Conservation (phyloP, 306 rosid genomes). For the Astragalus membranaceus region DNA sequence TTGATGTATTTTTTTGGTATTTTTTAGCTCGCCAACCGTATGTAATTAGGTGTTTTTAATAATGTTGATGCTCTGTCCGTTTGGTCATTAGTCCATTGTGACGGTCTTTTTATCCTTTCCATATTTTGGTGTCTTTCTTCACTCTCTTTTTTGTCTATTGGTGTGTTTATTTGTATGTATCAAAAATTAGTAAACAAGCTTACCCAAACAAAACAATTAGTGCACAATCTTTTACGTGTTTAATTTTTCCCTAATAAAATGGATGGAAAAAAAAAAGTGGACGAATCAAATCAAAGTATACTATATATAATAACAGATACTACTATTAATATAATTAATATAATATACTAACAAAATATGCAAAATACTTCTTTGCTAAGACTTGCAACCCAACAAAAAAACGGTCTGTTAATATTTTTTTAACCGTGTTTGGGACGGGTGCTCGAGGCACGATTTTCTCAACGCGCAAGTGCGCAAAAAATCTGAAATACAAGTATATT, state of each 20-base stretch:
- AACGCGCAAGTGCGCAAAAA: background rate
- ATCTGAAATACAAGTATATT: too few relatives aligned
- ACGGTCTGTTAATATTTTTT: background rate
- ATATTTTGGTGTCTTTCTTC: background rate
- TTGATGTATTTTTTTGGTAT: too few relatives aligned
- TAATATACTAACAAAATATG: too few relatives aligned
- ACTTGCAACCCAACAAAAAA: background rate
- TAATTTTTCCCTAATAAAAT: background rate
- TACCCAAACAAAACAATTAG: background rate
- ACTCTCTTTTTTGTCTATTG: background rate
- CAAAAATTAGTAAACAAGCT: background rate
- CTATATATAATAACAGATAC: too few relatives aligned
- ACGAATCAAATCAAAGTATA: background rate
- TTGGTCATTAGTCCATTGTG: conserved; percentile 22
- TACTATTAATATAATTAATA: too few relatives aligned
- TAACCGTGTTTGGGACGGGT: background rate
- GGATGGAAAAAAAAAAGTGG: background rate
- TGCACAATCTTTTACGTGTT: background rate
- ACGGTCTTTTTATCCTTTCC: background rate
- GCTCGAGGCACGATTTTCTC: background rate
- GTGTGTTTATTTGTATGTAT: background rate
- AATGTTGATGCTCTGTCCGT: background rate
- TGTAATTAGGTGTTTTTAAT: too few relatives aligned
- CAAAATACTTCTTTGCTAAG: too few relatives aligned
- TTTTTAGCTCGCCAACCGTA: too few relatives aligned